These are phyloP conservation scores for Echria macrotheca DNA, from an alignment of 495 filamentous ascomycete species.

Conservation along the genomic window DNA sequence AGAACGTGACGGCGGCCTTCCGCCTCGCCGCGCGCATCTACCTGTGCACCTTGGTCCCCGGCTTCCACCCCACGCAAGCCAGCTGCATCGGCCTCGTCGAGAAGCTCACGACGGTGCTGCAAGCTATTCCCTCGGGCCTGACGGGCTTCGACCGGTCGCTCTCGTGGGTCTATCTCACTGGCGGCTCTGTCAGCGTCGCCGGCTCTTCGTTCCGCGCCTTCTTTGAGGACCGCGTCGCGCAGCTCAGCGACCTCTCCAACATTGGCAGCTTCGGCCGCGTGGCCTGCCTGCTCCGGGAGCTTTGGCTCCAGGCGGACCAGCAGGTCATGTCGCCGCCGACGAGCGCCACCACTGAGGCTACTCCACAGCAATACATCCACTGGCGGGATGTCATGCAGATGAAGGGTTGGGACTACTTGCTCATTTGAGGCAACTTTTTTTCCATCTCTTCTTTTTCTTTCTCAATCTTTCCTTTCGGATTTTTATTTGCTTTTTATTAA, in stretches of 20 bases:
- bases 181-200: conserved; percentile 66
- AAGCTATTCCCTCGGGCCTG: conserved; percentile 73
- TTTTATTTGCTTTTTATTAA: conserved; percentile 2
- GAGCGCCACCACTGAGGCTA: conserved; percentile 33
- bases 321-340: conserved; percentile 35
- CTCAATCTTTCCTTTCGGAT: too few relatives aligned
- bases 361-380: conserved; percentile 62
- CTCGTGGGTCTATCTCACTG: conserved; percentile 86
- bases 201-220: conserved; percentile 68
- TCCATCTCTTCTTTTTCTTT: conserved; percentile 10
- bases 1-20: conserved; percentile 85
- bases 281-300: conserved; percentile 68
- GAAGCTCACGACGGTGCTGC: conserved; percentile 63
- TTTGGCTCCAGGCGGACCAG: conserved; percentile 70
- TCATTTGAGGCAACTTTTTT: conserved; percentile 47
- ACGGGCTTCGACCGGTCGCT: conserved; percentile 85
- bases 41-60: conserved; percentile 87
- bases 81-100: conserved; percentile 69
- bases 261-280: conserved; percentile 83
- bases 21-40: conserved; percentile 90
- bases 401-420: conserved; percentile 86
- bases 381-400: conserved; percentile 94
- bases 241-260: conserved; percentile 67
- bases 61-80: conserved; percentile 64
- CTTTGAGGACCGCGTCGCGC: conserved; percentile 63